Evolutionary conservation across 2,329 filamentous ascomycete genomes (phyloP).

Genomic region (Septoria petroselini): DNA sequence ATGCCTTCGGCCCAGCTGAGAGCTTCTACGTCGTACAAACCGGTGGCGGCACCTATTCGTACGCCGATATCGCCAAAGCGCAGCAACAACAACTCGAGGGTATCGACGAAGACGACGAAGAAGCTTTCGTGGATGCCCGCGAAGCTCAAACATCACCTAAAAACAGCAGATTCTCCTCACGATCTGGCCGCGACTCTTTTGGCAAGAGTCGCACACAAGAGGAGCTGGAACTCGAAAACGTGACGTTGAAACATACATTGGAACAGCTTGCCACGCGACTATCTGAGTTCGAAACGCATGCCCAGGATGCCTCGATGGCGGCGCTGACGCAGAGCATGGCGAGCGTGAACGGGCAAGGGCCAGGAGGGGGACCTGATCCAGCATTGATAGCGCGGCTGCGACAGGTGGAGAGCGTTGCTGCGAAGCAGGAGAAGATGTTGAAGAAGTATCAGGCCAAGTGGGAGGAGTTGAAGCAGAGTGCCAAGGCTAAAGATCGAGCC

Average conservation of each 20-base stretch:
- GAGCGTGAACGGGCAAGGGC: conserved; percentile 41
- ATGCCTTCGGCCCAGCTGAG: conserved; percentile 52
- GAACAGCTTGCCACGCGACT: conserved; percentile 83
- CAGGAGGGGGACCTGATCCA: conserved; percentile 11
- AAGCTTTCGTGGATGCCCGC: conserved; percentile 85
- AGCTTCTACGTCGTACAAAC: conserved; percentile 95
- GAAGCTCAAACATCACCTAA: conserved; percentile 56
- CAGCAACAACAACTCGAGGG: conserved; percentile 43
- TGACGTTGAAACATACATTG: conserved; percentile 76
- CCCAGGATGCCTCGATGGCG: conserved; percentile 69
- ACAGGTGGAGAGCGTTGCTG: conserved; percentile 60
- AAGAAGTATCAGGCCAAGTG: conserved; percentile 63
- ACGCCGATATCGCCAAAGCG: conserved; percentile 69
- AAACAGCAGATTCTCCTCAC: conserved; percentile 40
- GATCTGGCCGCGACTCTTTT: conserved; percentile 40
- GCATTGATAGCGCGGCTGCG: conserved; percentile 41
- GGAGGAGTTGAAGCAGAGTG: conserved; percentile 67
- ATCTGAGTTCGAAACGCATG: conserved; percentile 89
- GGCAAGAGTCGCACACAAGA: conserved; percentile 67
- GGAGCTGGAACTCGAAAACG: conserved; percentile 85
- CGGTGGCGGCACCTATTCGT: conserved; percentile 86
- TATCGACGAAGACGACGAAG: conserved; percentile 58
- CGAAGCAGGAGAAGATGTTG: too few relatives aligned
- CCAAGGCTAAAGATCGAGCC: conserved; percentile 36
- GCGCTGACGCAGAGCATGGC: conserved; percentile 79